phyloP scores from a whole-genome alignment of 2,329 filamentous ascomycete genomes.

The Fusarium sp. region DNA sequence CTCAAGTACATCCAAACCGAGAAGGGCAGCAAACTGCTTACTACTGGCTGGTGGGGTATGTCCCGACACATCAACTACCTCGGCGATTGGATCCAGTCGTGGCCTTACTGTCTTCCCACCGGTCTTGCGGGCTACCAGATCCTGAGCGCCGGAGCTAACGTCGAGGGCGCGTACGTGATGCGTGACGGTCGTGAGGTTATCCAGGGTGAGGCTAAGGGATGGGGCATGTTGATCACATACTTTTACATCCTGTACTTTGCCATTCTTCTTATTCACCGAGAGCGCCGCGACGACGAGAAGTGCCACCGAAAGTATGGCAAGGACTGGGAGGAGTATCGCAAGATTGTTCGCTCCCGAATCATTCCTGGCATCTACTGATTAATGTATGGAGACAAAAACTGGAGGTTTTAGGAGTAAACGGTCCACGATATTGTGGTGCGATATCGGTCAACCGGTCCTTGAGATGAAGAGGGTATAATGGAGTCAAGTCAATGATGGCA shows the following conservation, averaged over 20 bases:
- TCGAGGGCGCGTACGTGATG: constrained; percentile 66
- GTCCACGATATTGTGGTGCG: neutral
- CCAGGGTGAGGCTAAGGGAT: constrained; percentile 79
- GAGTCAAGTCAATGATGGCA: constrained; percentile 15
- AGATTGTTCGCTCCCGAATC: constrained; percentile 83
- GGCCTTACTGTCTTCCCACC: constrained; percentile 90
- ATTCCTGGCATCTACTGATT: constrained; percentile 83
- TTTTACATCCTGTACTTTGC: constrained; percentile 96
- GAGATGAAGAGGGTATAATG: constrained; percentile 5
- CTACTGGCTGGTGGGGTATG: constrained; percentile 92
- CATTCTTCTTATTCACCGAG: constrained; percentile 85
- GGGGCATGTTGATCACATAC: constrained; percentile 90
- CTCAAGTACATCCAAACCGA: constrained; percentile 88
- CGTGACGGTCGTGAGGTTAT: constrained; percentile 72
- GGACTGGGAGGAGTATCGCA: constrained; percentile 91
- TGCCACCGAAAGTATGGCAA: constrained; percentile 90
- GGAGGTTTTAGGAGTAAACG: neutral
- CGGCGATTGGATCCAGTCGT: constrained; percentile 93
- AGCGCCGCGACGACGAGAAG: constrained; percentile 89
- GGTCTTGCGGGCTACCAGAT: constrained; percentile 85
- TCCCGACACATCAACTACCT: constrained; percentile 96
- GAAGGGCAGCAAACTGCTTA: constrained; percentile 81
- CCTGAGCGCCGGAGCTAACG: constrained; percentile 63
- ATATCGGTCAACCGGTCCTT: constrained; percentile 1
- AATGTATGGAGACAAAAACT: neutral